phyloP scores from a whole-genome alignment of 192 early-diverging fungal species.

The Coemansia brasiliensis region DNA sequence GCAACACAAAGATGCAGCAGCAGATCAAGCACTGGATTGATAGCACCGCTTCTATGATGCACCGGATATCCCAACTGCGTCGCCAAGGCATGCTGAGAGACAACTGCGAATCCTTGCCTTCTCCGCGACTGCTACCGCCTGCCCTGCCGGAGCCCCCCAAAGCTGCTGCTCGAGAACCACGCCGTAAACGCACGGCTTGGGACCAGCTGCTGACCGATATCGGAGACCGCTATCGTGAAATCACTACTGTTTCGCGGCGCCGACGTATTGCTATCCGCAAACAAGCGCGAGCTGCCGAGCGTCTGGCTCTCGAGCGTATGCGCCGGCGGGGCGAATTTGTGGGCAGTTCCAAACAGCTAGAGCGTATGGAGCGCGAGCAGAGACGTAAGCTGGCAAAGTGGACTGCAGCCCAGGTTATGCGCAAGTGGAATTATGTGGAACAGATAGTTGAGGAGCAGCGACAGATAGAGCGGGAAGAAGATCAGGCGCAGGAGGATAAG shows the following conservation, averaged over 20 bases:
- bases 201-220: conserved; percentile 32
- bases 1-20: conserved; percentile 8
- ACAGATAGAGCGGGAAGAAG: conserved; percentile 60
- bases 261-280: conserved; percentile 24
- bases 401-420: conserved; percentile 64
- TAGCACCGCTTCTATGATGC: conserved; percentile 17
- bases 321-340: conserved; percentile 25
- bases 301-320: conserved; percentile 22
- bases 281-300: conserved; percentile 19
- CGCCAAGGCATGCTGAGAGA: conserved; percentile 43
- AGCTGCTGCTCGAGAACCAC: conserved; percentile 18
- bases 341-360: conserved; percentile 16
- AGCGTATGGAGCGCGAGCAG: conserved; percentile 23
- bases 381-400: conserved; percentile 61
- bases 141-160: conserved; percentile 21
- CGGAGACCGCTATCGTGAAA: conserved; percentile 27
- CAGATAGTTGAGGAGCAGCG: conserved; percentile 61
- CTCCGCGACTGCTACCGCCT: conserved; percentile 18
- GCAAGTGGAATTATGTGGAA: conserved; percentile 72
- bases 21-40: conserved; percentile 22
- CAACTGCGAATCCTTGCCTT: not conserved
- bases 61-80: conserved; percentile 40
- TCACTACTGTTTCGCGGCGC: conserved; percentile 5
- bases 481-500: conserved; percentile 61
- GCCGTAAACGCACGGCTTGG: conserved; percentile 14